phyloP scores from a whole-genome alignment of 2,329 filamentous ascomycete species.

The Ceratocystis huliohia region DNA sequence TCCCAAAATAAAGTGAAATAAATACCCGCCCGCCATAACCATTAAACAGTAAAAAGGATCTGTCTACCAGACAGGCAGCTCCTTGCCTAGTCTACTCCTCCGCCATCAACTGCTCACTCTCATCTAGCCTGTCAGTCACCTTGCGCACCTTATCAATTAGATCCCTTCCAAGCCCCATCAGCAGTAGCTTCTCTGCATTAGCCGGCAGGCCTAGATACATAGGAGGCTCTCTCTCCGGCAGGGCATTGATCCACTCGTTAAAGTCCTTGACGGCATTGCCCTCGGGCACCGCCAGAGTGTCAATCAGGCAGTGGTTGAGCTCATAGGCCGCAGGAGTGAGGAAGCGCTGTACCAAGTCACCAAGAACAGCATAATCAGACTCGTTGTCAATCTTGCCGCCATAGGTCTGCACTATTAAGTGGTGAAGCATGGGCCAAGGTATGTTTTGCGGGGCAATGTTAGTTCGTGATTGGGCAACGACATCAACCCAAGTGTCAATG shows the following conservation, averaged over 20 bases:
- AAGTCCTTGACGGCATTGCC: constrained; percentile 79
- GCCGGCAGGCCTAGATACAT: constrained; percentile 88
- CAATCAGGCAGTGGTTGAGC: constrained; percentile 78
- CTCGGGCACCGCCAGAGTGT: constrained; percentile 61
- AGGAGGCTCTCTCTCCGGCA: constrained; percentile 91
- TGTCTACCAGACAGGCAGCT: no score
- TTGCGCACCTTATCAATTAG: constrained; percentile 75
- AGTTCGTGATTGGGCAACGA: constrained; percentile 66
- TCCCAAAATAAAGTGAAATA: neutral
- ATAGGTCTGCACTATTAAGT: constrained; percentile 84
- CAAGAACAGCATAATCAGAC: constrained; percentile 63
- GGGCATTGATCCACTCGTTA: constrained; percentile 74
- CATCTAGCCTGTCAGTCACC: constrained; percentile 79
- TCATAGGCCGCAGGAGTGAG: constrained; percentile 86
- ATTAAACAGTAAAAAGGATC: neutral
- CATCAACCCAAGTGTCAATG: constrained; percentile 87
- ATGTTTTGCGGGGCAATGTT: constrained; percentile 91
- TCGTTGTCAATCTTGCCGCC: constrained; percentile 95
- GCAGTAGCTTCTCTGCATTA: constrained; percentile 88
- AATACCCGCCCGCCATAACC: neutral
- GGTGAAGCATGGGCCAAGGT: constrained; percentile 91
- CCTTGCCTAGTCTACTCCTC: constrained; percentile 34
- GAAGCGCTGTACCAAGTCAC: constrained; percentile 59
- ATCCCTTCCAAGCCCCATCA: constrained; percentile 75
- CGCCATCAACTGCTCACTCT: constrained; percentile 80